Percentiles rank a stretch among this genome's conserved stretches.
phyloP scores from a whole-genome alignment of 192 early-diverging fungal species.

The Coemansia erecta region DNA sequence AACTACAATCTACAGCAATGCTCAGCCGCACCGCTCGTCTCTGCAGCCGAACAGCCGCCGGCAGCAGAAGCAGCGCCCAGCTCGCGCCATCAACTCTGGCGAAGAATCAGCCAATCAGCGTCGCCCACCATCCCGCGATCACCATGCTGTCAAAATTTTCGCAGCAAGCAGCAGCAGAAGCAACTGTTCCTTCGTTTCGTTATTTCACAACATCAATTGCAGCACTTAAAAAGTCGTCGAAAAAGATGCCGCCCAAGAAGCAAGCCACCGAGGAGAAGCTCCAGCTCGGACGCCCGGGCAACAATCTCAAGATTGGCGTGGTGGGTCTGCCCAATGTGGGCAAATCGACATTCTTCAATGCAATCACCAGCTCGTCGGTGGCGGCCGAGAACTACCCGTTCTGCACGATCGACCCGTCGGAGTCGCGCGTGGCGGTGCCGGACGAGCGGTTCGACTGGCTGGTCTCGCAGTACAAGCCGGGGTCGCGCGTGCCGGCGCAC shows the following conservation, averaged over 20 bases:
- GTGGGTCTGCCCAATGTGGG: slow-evolving; percentile 98
- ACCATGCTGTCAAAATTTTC: too few species aligned
- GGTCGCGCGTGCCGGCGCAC: slow-evolving; percentile 68
- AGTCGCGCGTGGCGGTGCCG: slow-evolving; percentile 88
- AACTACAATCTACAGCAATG: too few species aligned
- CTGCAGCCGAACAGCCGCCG: too few species aligned
- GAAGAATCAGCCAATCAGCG: too few species aligned
- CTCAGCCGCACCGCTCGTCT: too few species aligned
- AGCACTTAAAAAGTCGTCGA: neutral
- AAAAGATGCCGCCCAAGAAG: slow-evolving; percentile 81
- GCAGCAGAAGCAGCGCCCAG: too few species aligned
- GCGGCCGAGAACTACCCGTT: slow-evolving; percentile 96
- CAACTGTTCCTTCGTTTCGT: neutral
- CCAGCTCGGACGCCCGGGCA: slow-evolving; percentile 76
- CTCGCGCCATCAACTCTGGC: too few species aligned
- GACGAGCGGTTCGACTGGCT: slow-evolving; percentile 89
- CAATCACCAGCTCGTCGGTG: slow-evolving; percentile 66
- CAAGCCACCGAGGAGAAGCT: slow-evolving; percentile 69
- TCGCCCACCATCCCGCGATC: too few species aligned
- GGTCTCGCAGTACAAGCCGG: slow-evolving; percentile 64
- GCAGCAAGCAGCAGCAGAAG: too few species aligned
- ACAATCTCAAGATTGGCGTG: slow-evolving; percentile 91
- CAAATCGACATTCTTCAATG: slow-evolving; percentile 87
- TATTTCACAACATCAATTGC: neutral
- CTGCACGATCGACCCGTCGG: slow-evolving; percentile 93